Evolutionary conservation across 192 early-diverging fungal species (phyloP).

Genomic region (Coemansia sp.): DNA sequence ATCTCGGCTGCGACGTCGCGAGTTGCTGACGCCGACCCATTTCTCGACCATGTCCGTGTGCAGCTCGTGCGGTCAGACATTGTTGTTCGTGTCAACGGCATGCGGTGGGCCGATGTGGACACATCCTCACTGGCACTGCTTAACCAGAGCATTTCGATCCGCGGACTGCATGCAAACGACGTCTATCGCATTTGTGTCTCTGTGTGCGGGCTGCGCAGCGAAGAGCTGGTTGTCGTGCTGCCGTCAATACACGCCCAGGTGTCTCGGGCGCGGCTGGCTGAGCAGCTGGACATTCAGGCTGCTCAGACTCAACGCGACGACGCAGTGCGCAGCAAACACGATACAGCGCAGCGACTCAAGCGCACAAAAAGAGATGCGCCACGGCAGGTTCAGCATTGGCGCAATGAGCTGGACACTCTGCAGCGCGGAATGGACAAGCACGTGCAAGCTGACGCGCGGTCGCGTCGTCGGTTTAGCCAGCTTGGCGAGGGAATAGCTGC

Average conservation of each 20-base stretch:
- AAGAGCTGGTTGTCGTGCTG: conserved; percentile 27
- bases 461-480: conserved; percentile 4
- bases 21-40: conserved; percentile 26
- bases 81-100: conserved; percentile 43
- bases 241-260: neutral
- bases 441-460: conserved; percentile 3
- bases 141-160: conserved; percentile 21
- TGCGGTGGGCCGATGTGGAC: conserved; percentile 24
- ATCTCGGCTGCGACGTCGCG: conserved; percentile 1
- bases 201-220: conserved; percentile 42
- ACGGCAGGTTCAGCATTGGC: conserved; percentile 19
- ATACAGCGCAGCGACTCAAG: conserved; percentile 13
- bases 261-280: neutral
- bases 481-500: conserved; percentile 13
- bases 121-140: conserved; percentile 6
- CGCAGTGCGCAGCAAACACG: neutral
- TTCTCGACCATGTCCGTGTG: conserved; percentile 31
- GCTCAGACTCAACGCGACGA: conserved; percentile 4
- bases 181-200: conserved; percentile 18
- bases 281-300: conserved; percentile 3
- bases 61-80: conserved; percentile 30
- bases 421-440: conserved; percentile 6
- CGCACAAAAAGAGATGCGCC: conserved; percentile 20
- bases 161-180: conserved; percentile 14
- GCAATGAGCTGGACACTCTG: conserved; percentile 27